phyloP scores from a whole-genome alignment of 768 basidiomycete genomes.

The Trametes cinnabarina region DNA sequence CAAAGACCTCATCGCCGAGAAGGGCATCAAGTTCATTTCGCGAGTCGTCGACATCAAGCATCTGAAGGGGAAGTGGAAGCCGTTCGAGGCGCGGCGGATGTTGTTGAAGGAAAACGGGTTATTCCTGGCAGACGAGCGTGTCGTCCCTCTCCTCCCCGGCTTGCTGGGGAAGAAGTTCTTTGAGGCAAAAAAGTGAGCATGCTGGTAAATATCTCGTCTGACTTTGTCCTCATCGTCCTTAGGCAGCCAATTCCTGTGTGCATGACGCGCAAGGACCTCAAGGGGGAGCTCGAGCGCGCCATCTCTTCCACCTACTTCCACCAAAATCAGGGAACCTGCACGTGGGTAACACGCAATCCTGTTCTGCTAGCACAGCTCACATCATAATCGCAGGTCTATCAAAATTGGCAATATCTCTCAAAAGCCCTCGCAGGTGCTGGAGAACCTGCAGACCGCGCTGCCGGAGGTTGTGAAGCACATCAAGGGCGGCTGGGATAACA shows the following conservation, averaged over 20 bases:
- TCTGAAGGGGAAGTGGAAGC: constrained; percentile 90
- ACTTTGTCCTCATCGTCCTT: constrained; percentile 30
- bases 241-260: constrained; percentile 95
- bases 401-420: constrained; percentile 80
- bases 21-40: constrained; percentile 85
- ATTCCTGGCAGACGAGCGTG: constrained; percentile 90
- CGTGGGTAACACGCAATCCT: constrained; percentile 51
- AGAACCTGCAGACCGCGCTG: constrained; percentile 75
- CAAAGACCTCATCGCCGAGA: constrained; percentile 82
- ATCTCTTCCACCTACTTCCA: constrained; percentile 95
- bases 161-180: constrained; percentile 90
- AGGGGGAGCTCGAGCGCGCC: constrained; percentile 88
- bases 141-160: constrained; percentile 83
- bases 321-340: constrained; percentile 90
- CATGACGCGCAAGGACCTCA: constrained; percentile 84
- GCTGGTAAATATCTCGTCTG: constrained; percentile 3
- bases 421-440: constrained; percentile 66
- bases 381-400: constrained; percentile 71
- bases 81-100: constrained; percentile 77
- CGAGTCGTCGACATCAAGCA: constrained; percentile 90
- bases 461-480: constrained; percentile 71
- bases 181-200: constrained; percentile 86
- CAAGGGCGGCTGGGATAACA: constrained; percentile 84
- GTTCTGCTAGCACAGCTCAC: background rate
- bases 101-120: constrained; percentile 86